Evolutionary conservation across 2,329 filamentous ascomycete genomes (phyloP), one percentile per base, ranked within the genome.

Genomic region (Harringtonia aguacate): DNA sequence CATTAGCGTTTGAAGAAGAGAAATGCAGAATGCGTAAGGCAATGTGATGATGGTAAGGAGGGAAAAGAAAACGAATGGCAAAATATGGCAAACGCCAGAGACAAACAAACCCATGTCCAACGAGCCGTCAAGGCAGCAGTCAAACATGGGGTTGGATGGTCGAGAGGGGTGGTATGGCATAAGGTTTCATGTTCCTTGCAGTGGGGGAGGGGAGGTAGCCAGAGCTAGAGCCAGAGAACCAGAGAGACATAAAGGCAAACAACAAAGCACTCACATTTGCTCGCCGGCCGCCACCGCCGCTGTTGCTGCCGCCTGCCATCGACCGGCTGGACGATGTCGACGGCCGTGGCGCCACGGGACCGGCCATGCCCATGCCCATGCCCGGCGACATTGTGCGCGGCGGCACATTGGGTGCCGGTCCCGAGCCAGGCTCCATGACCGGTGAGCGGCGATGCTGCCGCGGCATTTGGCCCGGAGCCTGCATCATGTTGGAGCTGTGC

Each of bases 301-400:
- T 52, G 20, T 51, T 53, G 35, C 52, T 54, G 37, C 56, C 52
- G 28, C 53, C 47, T 10, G 56, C 50, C 24, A 27, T 50, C 4
- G 81, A 79, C 57, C 80, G 77, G 46, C 65, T 71, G 7, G 84
- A 88, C 28, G 77, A 73, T 37, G 76, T 79, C 9, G 82, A 84
- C 27, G 73, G 70, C 47, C 83, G 77, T 47, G 76, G 67, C 50
- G 78, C 79, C 28, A 59, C 54, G 15, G 53, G 54, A 18, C 54
- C 54, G 42, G 55, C 52, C 50, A 77, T 67, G 53, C 69, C 64
- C 9, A 31, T 30, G 60, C 55, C 51, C 49, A 75, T 66, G 52
- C 65, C 72, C 29, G 81, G 79, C 41, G 80, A 82, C 56, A 78
- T 80, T 39, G 75, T 66, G 45, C 77, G 70, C 44, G 65, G 60